Conservation (phyloP, 129 eudicot genomes). For the Flaveria bidentis region DNA sequence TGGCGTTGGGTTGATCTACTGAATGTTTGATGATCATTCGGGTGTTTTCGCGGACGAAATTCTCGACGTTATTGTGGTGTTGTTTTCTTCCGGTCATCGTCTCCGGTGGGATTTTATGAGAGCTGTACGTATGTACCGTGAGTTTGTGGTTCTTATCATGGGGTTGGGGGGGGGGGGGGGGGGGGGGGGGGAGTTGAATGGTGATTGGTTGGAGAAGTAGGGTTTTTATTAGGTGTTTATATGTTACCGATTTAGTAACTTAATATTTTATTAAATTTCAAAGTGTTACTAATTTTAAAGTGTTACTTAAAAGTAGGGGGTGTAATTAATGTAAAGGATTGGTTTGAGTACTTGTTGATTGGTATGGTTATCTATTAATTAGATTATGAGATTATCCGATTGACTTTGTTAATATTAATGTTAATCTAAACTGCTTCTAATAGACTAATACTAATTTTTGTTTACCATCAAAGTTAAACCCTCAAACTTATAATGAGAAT, state of each 20-base stretch:
- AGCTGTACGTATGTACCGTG: background rate
- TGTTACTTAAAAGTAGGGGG: background rate
- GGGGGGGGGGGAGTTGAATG: background rate
- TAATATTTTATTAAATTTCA: too few species aligned
- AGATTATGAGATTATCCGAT: too few species aligned
- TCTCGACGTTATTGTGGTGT: background rate
- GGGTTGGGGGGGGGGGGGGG: too few species aligned
- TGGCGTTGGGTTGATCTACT: background rate
- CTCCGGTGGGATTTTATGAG: background rate
- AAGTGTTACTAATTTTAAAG: too few species aligned
- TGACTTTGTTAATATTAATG: too few species aligned
- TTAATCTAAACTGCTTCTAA: too few species aligned
- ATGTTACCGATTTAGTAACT: background rate
- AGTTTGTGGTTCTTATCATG: background rate
- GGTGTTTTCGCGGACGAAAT: slow-evolving; percentile 2
- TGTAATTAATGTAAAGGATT: too few species aligned
- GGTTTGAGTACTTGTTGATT: background rate
- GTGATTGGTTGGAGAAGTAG: background rate
- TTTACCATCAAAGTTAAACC: too few species aligned
- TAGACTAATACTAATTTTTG: too few species aligned
- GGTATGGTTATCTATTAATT: too few species aligned
- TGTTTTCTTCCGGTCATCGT: slow-evolving; percentile 10
- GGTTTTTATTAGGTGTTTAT: background rate
- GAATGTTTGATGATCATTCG: background rate
- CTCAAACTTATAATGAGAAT: too few species aligned